Evolutionary conservation across 78 protist species (phyloP).

Genomic region (Bodo saltans): DNA sequence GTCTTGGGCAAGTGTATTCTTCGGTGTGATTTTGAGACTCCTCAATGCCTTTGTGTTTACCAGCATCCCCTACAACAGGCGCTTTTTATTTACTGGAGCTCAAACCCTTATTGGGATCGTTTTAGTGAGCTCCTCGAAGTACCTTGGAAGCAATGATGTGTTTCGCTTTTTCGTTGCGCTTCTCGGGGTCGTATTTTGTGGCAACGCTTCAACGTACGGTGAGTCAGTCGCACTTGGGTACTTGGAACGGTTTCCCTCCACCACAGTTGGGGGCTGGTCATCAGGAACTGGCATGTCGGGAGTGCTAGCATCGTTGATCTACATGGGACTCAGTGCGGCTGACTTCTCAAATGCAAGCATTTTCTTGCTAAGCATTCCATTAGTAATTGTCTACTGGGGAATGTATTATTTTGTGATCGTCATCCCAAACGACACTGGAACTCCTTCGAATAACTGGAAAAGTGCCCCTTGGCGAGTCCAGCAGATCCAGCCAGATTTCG

Average conservation of each 20-base stretch:
- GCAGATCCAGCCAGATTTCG: no score
- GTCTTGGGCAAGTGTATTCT: slow-evolving; percentile 47
- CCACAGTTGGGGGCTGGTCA: slow-evolving; percentile 63
- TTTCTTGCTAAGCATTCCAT: slow-evolving; percentile 34
- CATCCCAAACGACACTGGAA: no score
- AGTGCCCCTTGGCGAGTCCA: no score
- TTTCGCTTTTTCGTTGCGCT: slow-evolving; percentile 46
- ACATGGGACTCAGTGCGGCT: slow-evolving; percentile 38
- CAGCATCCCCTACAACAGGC: not conserved
- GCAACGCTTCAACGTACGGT: slow-evolving; percentile 53
- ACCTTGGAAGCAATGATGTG: not conserved
- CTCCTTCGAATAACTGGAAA: no score
- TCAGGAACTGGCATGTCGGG: slow-evolving; percentile 77
- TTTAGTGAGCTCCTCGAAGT: slow-evolving; percentile 32
- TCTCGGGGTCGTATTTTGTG: slow-evolving; percentile 41
- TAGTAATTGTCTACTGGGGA: slow-evolving; percentile 22
- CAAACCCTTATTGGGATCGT: slow-evolving; percentile 25
- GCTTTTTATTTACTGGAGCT: not conserved
- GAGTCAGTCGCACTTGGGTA: slow-evolving; percentile 53
- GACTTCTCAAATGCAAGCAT: slow-evolving; percentile 28
- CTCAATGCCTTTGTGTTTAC: not conserved
- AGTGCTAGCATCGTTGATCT: slow-evolving; percentile 49
- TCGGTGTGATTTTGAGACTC: slow-evolving; percentile 42
- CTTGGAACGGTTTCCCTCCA: slow-evolving; percentile 42
- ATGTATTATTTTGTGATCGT: slow-evolving; percentile 39